Base-by-base conservation (phyloP, 371 early-diverging fungal genomes). In the Coemansia linderi region DNA sequence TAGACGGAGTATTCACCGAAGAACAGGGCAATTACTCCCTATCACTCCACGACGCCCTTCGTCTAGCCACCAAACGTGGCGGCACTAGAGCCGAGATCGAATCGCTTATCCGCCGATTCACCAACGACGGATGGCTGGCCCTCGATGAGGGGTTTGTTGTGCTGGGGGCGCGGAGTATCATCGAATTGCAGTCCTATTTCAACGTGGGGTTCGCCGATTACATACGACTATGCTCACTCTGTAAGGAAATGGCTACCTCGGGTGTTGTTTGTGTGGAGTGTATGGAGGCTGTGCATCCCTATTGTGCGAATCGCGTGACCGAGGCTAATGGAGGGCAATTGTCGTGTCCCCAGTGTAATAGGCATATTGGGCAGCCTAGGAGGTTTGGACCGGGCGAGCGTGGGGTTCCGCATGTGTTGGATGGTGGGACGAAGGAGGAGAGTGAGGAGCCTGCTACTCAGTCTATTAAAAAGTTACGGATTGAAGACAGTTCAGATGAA, bases 161-260 rank as follows among this genome's bases (percentile, higher is more conserved):
- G 10, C 19, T 75, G 15, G 75, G 75, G 0, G 41, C 27, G 9
- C 44, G 75, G 9, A 60, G 72, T 12, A 24, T 61, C 13, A 72
- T 75, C 17, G 75, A 75, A 65, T 22, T 75, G 39, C 68, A 67
- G 15, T 40, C 66, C 22, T 75, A 39, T 44, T 38, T 75, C 6
- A 50, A 36, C 3, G 72, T 64, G 27, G 72, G 64, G 12, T 75
- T 60, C 17, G 40, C 59, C 38, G 71, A 74, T 7, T 74, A 63
- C 17, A 52, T 58, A n/a, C 61, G 71, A 7, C 7, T 38, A 0
- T 74, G 75, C 37, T 63, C 71, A 0, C 41, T 74, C 44, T 74
- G 75, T 40, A 71, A 70, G 33, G 71, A 74, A 31, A 62, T 71
- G 59, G 75, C 75, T 17, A 74, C 75, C 0, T 27, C 29, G n/a